phyloP scores from a whole-genome alignment of 352 stramenopile species.

The Pythium diclinum region DNA sequence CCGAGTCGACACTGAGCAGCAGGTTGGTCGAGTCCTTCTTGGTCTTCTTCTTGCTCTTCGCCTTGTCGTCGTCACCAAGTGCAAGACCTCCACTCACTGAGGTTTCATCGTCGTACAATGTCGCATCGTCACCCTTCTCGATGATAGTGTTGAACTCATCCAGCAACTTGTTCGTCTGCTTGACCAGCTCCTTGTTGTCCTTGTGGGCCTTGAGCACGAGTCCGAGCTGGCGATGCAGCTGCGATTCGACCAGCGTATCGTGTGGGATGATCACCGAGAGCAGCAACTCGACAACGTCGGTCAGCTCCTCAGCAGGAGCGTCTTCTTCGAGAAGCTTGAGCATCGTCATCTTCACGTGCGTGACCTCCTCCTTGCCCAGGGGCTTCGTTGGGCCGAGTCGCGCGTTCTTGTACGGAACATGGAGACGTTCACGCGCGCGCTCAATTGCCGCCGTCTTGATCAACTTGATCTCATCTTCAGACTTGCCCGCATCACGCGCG shows the following conservation, averaged over 20 bases:
- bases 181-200: slow-evolving; percentile 85
- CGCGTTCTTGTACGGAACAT: slow-evolving; percentile 79
- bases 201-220: slow-evolving; percentile 77
- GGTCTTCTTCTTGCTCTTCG: slow-evolving; percentile 45
- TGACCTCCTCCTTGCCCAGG: slow-evolving; percentile 77
- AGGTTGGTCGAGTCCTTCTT: slow-evolving; percentile 52
- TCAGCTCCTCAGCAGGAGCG: slow-evolving; percentile 69
- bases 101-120: slow-evolving; percentile 17
- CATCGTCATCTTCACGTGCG: slow-evolving; percentile 84
- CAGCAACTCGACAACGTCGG: slow-evolving; percentile 78
- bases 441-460: slow-evolving; percentile 73
- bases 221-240: slow-evolving; percentile 69
- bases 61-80: slow-evolving; percentile 30
- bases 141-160: slow-evolving; percentile 80
- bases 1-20: slow-evolving; percentile 51
- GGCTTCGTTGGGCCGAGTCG: slow-evolving; percentile 70
- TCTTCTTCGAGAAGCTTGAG: slow-evolving; percentile 83
- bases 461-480: slow-evolving; percentile 73
- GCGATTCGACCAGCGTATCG: slow-evolving; percentile 72
- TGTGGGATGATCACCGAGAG: slow-evolving; percentile 74
- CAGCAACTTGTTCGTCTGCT: slow-evolving; percentile 73
- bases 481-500: slow-evolving; percentile 68
- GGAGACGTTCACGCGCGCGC: slow-evolving; percentile 64
- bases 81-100: not conserved
- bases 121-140: slow-evolving; percentile 37